A percentile compares a stretch with the other conserved stretches of the same genome.
phyloP scores from a whole-genome alignment of 2,329 filamentous ascomycete genomes.

The Penicillium sp. region DNA sequence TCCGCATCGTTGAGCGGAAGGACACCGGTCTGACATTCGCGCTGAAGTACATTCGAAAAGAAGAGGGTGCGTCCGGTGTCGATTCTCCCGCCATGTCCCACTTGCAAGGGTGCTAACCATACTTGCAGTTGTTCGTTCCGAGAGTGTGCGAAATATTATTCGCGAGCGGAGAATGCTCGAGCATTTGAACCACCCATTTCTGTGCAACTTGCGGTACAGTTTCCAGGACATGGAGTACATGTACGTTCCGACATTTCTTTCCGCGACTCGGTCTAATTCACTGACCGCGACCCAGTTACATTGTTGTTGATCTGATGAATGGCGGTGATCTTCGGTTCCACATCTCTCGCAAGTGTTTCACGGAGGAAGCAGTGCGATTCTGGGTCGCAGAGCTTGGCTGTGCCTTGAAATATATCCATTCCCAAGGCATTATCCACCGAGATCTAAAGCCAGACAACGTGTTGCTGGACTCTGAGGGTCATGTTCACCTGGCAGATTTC shows the following conservation, averaged over 20 bases:
- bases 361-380: slow-evolving; percentile 92
- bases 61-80: slow-evolving; percentile 73
- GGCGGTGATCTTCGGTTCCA: slow-evolving; percentile 96
- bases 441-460: slow-evolving; percentile 94
- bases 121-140: slow-evolving; percentile 81
- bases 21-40: slow-evolving; percentile 92
- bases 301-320: slow-evolving; percentile 97
- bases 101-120: slow-evolving; percentile 2
- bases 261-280: neutral
- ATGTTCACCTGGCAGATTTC: slow-evolving; percentile 97
- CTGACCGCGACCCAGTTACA: slow-evolving; percentile 58
- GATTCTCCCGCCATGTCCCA: neutral
- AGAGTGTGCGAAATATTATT: slow-evolving; percentile 97
- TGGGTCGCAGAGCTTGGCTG: slow-evolving; percentile 96
- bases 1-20: slow-evolving; percentile 96
- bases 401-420: slow-evolving; percentile 81
- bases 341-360: slow-evolving; percentile 96
- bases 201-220: slow-evolving; percentile 97
- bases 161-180: slow-evolving; percentile 97
- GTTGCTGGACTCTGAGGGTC: slow-evolving; percentile 79
- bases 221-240: slow-evolving; percentile 99
- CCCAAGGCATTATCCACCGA: slow-evolving; percentile 82
- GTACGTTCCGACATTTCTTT: slow-evolving; percentile 52
- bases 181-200: slow-evolving; percentile 94
- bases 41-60: slow-evolving; percentile 96